Evolutionary conservation across 2,329 filamentous ascomycete species (phyloP), one percentile per base, ranked within the genome.

Genomic region (Fusarium camptoceras): DNA sequence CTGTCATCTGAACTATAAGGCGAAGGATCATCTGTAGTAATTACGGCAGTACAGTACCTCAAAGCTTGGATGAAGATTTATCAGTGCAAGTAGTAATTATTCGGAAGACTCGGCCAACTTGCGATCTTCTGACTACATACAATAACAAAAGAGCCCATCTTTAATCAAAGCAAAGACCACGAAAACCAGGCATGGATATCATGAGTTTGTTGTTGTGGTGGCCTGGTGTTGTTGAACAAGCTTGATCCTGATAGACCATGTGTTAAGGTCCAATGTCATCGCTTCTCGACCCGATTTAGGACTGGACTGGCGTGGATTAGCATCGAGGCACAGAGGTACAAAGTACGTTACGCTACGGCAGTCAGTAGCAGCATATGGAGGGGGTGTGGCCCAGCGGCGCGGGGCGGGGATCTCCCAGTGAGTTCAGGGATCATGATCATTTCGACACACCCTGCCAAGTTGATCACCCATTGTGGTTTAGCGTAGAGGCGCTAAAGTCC

Each of bases 391-490:
- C 60, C 63, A 25, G 30, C 37, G 37, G 30, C 63, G 63, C 61
- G 60, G 63, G 61, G 63, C 61, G 68, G 71, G 59, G 68, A 69
- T 68, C 66, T 59, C 39, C 58, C 47, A 68, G 51, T 59, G 64
- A 37, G 34, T 12, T 6, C 34, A 41, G 61, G 59, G 30, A 18
- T 47, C 49, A 51, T 28, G 49, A 42, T 51, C 49, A 51, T 10
- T 11, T 24, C 9, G 5, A 49, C 15, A 37, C 54, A 20, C 28
- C 55, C 34, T 24, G 6, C 27, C 24, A 39, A 18, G 14, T 41
- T 48, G 16, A 20, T 37, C 42, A 34, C 42, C 57, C 20, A 47
- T 3, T 56, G 4, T 4, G n/a, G 46, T 63, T 65, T 69, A 65
- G 57, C 55, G 66, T n/a, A 0, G 3, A 1, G 8, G 20, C 49